Evolutionary conservation across 2,329 filamentous ascomycete genomes (phyloP).

Genomic region (Botryotinia narcissicola): DNA sequence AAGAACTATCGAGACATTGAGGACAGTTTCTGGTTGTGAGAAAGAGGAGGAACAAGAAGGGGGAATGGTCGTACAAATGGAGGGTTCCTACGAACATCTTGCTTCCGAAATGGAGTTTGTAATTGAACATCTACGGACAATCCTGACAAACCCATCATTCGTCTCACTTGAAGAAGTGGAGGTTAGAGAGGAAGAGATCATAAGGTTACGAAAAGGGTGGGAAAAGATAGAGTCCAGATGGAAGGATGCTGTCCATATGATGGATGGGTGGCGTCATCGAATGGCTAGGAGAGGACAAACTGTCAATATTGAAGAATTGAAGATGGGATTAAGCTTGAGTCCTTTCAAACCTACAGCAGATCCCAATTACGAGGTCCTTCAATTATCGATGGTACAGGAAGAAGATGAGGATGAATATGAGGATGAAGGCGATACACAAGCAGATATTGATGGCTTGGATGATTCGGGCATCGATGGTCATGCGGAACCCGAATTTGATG

Average conservation of each 20-base stretch:
- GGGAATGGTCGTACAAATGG: slow-evolving; percentile 33
- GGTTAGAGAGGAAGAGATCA: slow-evolving; percentile 87
- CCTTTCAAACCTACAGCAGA: slow-evolving; percentile 56
- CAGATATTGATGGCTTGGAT: slow-evolving; percentile 39
- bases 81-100: slow-evolving; percentile 59
- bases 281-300: slow-evolving; percentile 70
- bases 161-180: slow-evolving; percentile 94
- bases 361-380: slow-evolving; percentile 44
- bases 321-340: slow-evolving; percentile 64
- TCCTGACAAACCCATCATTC: slow-evolving; percentile 94
- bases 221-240: slow-evolving; percentile 90
- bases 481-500: slow-evolving; percentile 34
- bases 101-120: slow-evolving; percentile 72
- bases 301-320: slow-evolving; percentile 65
- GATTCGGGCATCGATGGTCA: slow-evolving; percentile 28
- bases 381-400: slow-evolving; percentile 32
- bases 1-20: slow-evolving; percentile 68
- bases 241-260: slow-evolving; percentile 85
- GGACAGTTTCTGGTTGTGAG: slow-evolving; percentile 63
- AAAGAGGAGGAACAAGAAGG: slow-evolving; percentile 38
- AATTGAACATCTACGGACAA: slow-evolving; percentile 74
- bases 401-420: slow-evolving; percentile 25
- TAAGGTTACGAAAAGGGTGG: slow-evolving; percentile 78
- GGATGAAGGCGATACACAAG: slow-evolving; percentile 37
- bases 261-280: slow-evolving; percentile 86